Evolutionary conservation across 768 basidiomycete genomes (phyloP).

Genomic region (Russula virescens): DNA sequence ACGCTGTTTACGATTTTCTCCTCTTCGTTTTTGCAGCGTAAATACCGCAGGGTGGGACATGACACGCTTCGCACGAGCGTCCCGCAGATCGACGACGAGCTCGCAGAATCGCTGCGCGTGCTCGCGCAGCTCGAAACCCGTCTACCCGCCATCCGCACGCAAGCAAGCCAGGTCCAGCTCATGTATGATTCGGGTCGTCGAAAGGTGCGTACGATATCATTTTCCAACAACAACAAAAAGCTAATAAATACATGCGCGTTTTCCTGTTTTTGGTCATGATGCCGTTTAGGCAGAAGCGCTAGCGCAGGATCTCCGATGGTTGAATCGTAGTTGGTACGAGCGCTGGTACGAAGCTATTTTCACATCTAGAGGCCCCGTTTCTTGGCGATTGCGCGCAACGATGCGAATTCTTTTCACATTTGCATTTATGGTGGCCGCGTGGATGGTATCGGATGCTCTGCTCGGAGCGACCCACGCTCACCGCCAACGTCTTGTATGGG

Average conservation of each 20-base stretch:
- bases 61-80: constrained; percentile 52
- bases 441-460: constrained; percentile 53
- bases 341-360: constrained; percentile 73
- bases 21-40: constrained; percentile 39
- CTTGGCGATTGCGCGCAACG: constrained; percentile 59
- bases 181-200: constrained; percentile 67
- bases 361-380: constrained; percentile 65
- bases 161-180: constrained; percentile 54
- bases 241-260: neutral
- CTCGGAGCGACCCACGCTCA: constrained; percentile 69
- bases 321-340: constrained; percentile 73
- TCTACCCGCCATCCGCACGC: constrained; percentile 56
- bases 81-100: constrained; percentile 53
- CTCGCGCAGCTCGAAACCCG: constrained; percentile 51
- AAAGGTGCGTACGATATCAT: constrained; percentile 40
- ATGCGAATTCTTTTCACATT: constrained; percentile 40
- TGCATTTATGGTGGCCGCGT: constrained; percentile 54
- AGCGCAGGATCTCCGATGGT: constrained; percentile 61
- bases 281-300: constrained; percentile 53
- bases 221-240: no score
- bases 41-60: constrained; percentile 50
- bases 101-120: constrained; percentile 54
- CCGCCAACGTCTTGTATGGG: constrained; percentile 71
- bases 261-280: neutral
- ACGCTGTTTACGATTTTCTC: no score